Evolutionary conservation across 208 protist species (phyloP).

Genomic region (Trypanosoma rangeli): DNA sequence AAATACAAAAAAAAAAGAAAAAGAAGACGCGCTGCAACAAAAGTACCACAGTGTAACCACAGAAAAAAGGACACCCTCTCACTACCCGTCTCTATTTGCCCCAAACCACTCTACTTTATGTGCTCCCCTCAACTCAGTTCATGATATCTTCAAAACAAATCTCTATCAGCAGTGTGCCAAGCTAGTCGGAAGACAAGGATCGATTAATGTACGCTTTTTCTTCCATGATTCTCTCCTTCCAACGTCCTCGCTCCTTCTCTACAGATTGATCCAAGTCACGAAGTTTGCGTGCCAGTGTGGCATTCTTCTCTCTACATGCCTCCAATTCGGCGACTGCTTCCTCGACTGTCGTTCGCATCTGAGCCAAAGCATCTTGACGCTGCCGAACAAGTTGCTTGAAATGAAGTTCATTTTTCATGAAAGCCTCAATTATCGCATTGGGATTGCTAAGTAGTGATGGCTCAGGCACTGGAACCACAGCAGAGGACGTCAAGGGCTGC

Average conservation of each 20-base stretch:
- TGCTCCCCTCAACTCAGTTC: constrained; percentile 8
- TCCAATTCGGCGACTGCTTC: constrained; percentile 58
- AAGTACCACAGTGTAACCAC: not conserved
- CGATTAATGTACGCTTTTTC: constrained; percentile 58
- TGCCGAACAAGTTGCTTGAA: constrained; percentile 80
- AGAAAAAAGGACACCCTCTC: not conserved
- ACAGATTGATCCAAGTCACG: constrained; percentile 64
- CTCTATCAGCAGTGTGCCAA: not conserved
- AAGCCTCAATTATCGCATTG: constrained; percentile 59
- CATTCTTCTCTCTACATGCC: constrained; percentile 69
- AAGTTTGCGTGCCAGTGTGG: constrained; percentile 54
- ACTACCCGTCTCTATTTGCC: not conserved
- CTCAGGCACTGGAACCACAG: constrained; percentile 6
- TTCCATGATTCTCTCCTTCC: constrained; percentile 66
- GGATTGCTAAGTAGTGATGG: constrained; percentile 51
- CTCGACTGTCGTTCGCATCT: constrained; percentile 61
- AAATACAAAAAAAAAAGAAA: not conserved
- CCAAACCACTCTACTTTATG: not conserved
- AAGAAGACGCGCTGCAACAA: not conserved
- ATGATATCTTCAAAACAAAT: not conserved
- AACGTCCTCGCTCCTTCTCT: constrained; percentile 61
- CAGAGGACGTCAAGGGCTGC: not conserved
- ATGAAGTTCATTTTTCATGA: constrained; percentile 87
- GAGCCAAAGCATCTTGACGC: constrained; percentile 52
- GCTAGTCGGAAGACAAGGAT: constrained; percentile 14